A percentile compares a stretch with the other conserved stretches of the same genome.
Conservation (phyloP, 495 filamentous ascomycete species). For the Talaromyces adpressus region DNA sequence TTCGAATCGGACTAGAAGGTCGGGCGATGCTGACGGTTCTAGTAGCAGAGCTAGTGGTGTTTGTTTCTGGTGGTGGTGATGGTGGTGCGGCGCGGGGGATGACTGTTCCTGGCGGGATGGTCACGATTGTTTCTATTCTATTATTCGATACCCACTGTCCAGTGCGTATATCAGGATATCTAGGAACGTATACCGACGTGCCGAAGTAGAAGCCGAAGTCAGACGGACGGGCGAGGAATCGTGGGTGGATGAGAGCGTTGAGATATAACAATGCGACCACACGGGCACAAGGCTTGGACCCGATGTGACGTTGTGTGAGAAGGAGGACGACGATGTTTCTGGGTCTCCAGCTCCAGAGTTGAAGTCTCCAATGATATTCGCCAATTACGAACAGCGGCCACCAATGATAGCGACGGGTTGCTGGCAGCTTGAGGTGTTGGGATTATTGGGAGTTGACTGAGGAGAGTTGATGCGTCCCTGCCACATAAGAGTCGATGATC, state of each 20-base stretch:
- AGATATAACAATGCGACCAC: slow-evolving; percentile 25
- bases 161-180: not conserved
- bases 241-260: not conserved
- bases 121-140: not conserved
- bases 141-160: not conserved
- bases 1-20: not conserved
- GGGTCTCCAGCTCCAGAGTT: not conserved
- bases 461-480: not conserved
- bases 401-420: not conserved
- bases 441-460: not conserved
- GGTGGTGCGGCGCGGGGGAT: not conserved
- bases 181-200: not conserved
- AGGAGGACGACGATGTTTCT: not conserved
- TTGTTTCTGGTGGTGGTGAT: not conserved
- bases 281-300: slow-evolving; percentile 20
- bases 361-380: not conserved
- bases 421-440: not conserved
- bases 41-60: not conserved
- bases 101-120: not conserved
- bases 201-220: slow-evolving; percentile 10
- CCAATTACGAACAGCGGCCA: not conserved
- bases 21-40: not conserved
- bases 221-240: not conserved
- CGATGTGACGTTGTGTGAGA: slow-evolving; percentile 26
- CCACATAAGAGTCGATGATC: not conserved